Evolutionary conservation across 495 filamentous ascomycete genomes (phyloP).

Genomic region (Penicillium psychrofluorescens): DNA sequence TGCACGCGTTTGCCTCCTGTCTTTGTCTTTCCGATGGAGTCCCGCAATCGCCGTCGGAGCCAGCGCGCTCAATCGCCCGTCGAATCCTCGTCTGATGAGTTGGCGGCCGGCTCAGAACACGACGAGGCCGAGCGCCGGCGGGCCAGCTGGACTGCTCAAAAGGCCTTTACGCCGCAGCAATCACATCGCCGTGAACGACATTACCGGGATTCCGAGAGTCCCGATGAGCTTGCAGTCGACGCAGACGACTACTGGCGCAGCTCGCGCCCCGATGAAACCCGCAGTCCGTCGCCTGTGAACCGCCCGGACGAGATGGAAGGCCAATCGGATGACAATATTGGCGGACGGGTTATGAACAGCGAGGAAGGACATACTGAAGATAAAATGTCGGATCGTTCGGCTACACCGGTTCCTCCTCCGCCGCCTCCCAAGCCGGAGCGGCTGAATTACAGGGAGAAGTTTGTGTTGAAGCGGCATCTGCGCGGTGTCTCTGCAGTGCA

Average conservation of each 20-base stretch:
- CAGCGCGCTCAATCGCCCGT: conserved; percentile 24
- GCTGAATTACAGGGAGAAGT: conserved; percentile 53
- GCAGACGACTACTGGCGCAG: conserved; percentile 34
- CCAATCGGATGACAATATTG: conserved; percentile 10
- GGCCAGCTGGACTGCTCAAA: conserved; percentile 30
- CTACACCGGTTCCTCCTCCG: conserved; percentile 28
- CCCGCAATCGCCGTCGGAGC: conserved; percentile 37
- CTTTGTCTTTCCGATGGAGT: not conserved
- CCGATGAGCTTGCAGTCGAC: conserved; percentile 38
- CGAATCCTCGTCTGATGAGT: conserved; percentile 48
- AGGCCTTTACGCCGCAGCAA: conserved; percentile 30
- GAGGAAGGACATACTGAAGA: conserved; percentile 2
- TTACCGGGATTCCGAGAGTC: conserved; percentile 32
- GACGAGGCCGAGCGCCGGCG: conserved; percentile 33
- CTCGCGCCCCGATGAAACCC: conserved; percentile 14
- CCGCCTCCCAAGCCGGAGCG: conserved; percentile 36
- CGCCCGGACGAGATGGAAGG: conserved; percentile 6
- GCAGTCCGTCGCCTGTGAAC: conserved; percentile 17
- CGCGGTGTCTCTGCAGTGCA: conserved; percentile 77
- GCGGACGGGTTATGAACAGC: too few species aligned
- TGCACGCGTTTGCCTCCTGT: conserved; percentile 6
- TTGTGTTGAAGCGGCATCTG: conserved; percentile 66
- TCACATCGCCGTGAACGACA: conserved; percentile 22
- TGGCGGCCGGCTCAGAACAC: conserved; percentile 37
- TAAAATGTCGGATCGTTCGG: conserved; percentile 21